Percentiles rank a stretch among this genome's conserved stretches.
These are phyloP conservation scores for Aurantiochytrium sp. DNA, from an alignment of 108 stramenopile genomes.

Conservation along the genomic window DNA sequence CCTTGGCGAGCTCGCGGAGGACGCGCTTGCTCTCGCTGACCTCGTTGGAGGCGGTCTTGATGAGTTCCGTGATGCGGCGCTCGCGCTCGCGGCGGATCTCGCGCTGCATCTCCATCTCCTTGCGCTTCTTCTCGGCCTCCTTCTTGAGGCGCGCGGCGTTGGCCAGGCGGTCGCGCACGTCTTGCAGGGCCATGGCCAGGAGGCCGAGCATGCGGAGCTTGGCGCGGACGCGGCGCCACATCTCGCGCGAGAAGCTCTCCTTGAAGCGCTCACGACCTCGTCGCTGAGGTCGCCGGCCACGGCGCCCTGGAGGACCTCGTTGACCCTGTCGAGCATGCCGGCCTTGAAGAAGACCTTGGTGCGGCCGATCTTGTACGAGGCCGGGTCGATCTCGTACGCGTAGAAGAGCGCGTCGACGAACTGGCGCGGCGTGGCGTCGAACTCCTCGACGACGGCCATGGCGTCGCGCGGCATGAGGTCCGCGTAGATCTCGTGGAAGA, in stretches of 20 bases:
- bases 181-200: not conserved
- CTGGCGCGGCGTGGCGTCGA: not conserved
- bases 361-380: constrained; percentile 70
- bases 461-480: not conserved
- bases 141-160: not conserved
- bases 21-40: not conserved
- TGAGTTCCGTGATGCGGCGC: not conserved
- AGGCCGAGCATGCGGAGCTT: not conserved
- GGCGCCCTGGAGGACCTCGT: constrained; percentile 59
- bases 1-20: not conserved
- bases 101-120: not conserved
- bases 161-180: not conserved
- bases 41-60: not conserved
- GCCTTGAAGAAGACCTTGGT: constrained; percentile 76
- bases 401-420: constrained; percentile 10
- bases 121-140: not conserved
- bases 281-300: not conserved
- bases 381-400: not conserved
- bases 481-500: not conserved
- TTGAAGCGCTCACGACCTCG: not conserved
- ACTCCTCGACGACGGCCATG: not conserved
- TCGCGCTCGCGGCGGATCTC: not conserved
- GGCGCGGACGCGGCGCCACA: not conserved
- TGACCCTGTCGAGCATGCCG: constrained; percentile 71
- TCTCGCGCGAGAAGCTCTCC: not conserved